These are phyloP conservation scores for Paramecium caudatum DNA, from an alignment of 73 alveolate species.

Conservation along the genomic window DNA sequence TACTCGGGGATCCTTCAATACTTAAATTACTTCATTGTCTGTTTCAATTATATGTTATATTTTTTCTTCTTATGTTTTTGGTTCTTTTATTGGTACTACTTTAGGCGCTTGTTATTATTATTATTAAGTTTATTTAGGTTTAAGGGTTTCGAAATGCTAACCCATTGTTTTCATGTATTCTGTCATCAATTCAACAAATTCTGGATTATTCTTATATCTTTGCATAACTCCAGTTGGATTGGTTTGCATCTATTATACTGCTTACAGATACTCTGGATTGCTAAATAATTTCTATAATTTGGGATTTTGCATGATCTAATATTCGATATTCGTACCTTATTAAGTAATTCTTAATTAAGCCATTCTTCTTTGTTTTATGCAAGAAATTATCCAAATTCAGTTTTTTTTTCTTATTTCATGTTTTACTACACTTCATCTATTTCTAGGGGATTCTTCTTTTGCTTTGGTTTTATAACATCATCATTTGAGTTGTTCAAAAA, in stretches of 20 bases:
- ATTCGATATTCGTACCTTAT: not conserved
- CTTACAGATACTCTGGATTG: conserved; percentile 66
- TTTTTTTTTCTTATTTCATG: conserved; percentile 9
- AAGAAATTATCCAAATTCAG: not conserved
- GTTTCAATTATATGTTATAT: conserved; percentile 10
- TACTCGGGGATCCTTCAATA: conserved; percentile 24
- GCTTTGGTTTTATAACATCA: conserved; percentile 10
- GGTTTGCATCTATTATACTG: conserved; percentile 20
- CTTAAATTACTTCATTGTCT: conserved; percentile 31
- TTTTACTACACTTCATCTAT: conserved; percentile 60
- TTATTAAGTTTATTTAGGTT: conserved; percentile 4
- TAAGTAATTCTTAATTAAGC: conserved; percentile 38
- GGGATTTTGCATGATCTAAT: conserved; percentile 29
- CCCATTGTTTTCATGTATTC: conserved; percentile 69
- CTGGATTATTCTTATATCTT: conserved; percentile 40
- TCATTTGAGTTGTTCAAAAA: conserved; percentile 24
- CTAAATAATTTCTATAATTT: conserved; percentile 65
- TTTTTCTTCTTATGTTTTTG: conserved; percentile 42
- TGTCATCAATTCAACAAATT: conserved; percentile 42
- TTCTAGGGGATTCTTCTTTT: conserved; percentile 60
- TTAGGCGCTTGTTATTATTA: conserved; percentile 30
- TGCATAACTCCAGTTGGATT: conserved; percentile 56
- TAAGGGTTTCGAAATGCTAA: conserved; percentile 4
- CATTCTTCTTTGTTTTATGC: conserved; percentile 60
- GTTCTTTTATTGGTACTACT: conserved; percentile 23